Conservation (phyloP, 805 yeast genomes). For the Brettanomyces nanus region DNA sequence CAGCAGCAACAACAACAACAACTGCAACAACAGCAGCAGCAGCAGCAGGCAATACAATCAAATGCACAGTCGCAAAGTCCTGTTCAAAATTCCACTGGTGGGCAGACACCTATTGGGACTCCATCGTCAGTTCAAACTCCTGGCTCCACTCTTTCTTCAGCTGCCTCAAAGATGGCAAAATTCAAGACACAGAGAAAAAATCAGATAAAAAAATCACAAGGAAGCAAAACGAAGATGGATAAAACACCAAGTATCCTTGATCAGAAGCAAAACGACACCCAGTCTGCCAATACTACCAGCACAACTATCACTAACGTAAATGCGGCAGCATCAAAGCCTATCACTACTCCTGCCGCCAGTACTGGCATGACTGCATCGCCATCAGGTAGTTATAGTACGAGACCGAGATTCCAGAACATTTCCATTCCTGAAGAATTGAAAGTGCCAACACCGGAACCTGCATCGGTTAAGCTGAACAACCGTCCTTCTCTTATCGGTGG, state of each 20-base stretch:
- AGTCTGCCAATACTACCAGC: constrained; percentile 11
- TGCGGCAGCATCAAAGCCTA: constrained; percentile 34
- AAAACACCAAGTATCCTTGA: not conserved
- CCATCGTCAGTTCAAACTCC: not conserved
- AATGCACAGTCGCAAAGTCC: constrained; percentile 10
- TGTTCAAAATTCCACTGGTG: constrained; percentile 5
- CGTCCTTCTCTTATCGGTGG: constrained; percentile 86
- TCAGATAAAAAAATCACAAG: not conserved
- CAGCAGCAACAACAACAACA: constrained; percentile 11
- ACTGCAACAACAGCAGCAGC: constrained; percentile 6
- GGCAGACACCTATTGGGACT: not conserved
- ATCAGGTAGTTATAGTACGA: constrained; percentile 25
- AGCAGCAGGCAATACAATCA: constrained; percentile 6
- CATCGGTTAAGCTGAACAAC: constrained; percentile 47
- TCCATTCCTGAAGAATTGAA: constrained; percentile 66
- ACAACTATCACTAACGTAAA: constrained; percentile 38
- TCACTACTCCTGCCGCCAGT: constrained; percentile 8
- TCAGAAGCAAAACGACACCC: constrained; percentile 6
- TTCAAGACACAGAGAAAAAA: not conserved
- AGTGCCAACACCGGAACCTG: constrained; percentile 59
- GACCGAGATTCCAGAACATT: constrained; percentile 54
- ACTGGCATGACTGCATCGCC: constrained; percentile 11
- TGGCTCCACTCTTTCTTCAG: not conserved
- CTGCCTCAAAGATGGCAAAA: not conserved
- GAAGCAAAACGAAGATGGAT: too few species aligned